phyloP scores from a whole-genome alignment of 2,329 filamentous ascomycete species.

The Xylariaceae sp. region DNA sequence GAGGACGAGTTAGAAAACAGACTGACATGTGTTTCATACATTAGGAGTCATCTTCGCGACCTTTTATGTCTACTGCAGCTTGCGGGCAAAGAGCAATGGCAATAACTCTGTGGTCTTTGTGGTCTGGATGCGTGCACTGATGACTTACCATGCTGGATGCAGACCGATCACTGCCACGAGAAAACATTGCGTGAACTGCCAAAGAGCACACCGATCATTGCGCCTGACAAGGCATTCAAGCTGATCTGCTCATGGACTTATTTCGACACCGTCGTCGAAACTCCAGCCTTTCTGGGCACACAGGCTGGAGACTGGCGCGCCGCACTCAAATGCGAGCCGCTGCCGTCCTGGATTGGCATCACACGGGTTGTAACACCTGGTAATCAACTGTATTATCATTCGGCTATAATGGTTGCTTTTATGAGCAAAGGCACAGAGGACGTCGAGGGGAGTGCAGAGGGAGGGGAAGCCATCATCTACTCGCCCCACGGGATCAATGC shows the following conservation, averaged over 20 bases:
- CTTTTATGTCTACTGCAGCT: too few species aligned
- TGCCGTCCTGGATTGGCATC: slow-evolving; percentile 61
- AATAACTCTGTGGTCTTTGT: too few species aligned
- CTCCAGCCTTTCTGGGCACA: slow-evolving; percentile 40
- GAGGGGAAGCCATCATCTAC: slow-evolving; percentile 48
- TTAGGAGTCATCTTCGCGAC: too few species aligned
- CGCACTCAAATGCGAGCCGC: slow-evolving; percentile 22
- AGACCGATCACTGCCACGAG: slow-evolving; percentile 62
- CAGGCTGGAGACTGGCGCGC: slow-evolving; percentile 22
- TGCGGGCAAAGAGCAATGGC: too few species aligned
- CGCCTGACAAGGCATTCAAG: slow-evolving; percentile 53
- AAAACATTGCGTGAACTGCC: slow-evolving; percentile 56
- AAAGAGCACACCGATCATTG: slow-evolving; percentile 53
- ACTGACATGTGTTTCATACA: too few species aligned
- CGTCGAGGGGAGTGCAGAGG: slow-evolving; percentile 16
- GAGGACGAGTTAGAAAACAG: too few species aligned
- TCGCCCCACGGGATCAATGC: slow-evolving; percentile 59
- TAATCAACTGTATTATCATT: slow-evolving; percentile 58
- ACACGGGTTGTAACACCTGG: slow-evolving; percentile 50
- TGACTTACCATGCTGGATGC: neutral
- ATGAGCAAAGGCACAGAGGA: slow-evolving; percentile 6
- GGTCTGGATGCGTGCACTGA: too few species aligned
- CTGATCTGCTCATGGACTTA: slow-evolving; percentile 56
- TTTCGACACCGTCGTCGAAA: slow-evolving; percentile 52
- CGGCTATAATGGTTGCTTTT: slow-evolving; percentile 57